phyloP scores from a whole-genome alignment of 2,329 filamentous ascomycete species.

The Ascochyta rabiei region DNA sequence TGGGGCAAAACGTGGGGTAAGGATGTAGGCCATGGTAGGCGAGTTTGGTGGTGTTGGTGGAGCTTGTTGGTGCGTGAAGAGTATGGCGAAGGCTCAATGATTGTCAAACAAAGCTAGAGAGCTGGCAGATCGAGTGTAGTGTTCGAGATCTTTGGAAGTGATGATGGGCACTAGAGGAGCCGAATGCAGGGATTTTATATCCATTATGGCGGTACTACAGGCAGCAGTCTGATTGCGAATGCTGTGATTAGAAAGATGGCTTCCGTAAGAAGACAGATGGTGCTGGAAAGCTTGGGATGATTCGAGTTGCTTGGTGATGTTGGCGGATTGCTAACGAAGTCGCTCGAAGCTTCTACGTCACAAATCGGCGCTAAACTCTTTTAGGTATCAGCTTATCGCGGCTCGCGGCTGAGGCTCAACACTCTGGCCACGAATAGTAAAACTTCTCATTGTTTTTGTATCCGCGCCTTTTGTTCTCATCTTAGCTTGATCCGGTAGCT shows the following conservation, averaged over 20 bases:
- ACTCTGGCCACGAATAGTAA: too few species aligned
- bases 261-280: conserved; percentile 33
- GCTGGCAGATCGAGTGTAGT: conserved; percentile 29
- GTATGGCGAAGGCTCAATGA: conserved; percentile 16
- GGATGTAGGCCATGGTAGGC: conserved; percentile 42
- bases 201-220: conserved; percentile 32
- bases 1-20: conserved; percentile 42
- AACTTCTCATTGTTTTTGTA: too few species aligned
- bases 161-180: conserved; percentile 30
- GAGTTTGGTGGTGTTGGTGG: conserved; percentile 4
- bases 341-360: conserved; percentile 27
- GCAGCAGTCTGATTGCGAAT: conserved; percentile 35
- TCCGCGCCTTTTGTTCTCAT: too few species aligned
- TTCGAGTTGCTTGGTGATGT: conserved; percentile 33
- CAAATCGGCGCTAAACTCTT: not conserved
- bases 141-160: conserved; percentile 27
- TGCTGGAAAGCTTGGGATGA: conserved; percentile 34
- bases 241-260: conserved; percentile 34
- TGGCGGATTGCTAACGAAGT: conserved; percentile 32
- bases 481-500: too few species aligned
- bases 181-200: conserved; percentile 38
- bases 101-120: conserved; percentile 26
- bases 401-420: too few species aligned
- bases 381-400: not conserved
- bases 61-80: conserved; percentile 4